Evolutionary conservation across 176 grass and related monocot genomes (phyloP), one percentile per base, ranked within the genome.

Genomic region (Rhipidocladum racemiflorum): DNA sequence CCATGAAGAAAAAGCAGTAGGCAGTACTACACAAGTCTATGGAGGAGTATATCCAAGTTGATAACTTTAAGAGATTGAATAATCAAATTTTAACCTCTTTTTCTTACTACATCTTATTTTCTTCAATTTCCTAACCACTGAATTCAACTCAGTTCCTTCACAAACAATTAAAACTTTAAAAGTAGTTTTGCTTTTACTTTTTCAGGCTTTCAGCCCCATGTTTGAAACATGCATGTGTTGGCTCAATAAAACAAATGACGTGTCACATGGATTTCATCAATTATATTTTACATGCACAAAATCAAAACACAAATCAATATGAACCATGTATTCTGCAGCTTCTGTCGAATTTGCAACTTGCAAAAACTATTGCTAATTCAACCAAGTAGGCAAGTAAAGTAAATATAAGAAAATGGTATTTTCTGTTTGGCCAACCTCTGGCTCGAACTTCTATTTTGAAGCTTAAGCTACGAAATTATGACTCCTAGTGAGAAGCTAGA

Each of bases 401-500:
- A 43, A 43, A 42, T 42, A 43, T 25, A 61, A 12, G 28, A 28
- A 68, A 24, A 56, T 34, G 20, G 7, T 12, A 24, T 7, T 24
- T 29, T 67, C 25, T 45, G 49, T 32, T 80, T 56, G 4, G 18
- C 40, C 18, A 61, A 61, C 25, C 66, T 81, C 42, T 45, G 54
- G 36, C 2, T 20, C 38, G n/a, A 56, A 8, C 35, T 56, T 14
- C 24, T 68, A 66, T 45, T 84, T 56, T 34, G 25, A 76, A 77
- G 25, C 17, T 84, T 44, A 68, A 57, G 35, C 49, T 57, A 68
- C 20, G 7, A 51, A 55, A 57, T 69, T 68, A 60, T 38, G 69
- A 23, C 17, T 44, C 23, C 71, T 56, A 66, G 25, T 18, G 9
- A 75, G 50, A 84, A 56, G 48, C 25, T 84, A 62, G 72, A 84